Percentiles rank a stretch among this genome's conserved stretches.
These are phyloP conservation scores for Cyberlindnera amylophila DNA, from an alignment of 805 yeast species.

Conservation along the genomic window DNA sequence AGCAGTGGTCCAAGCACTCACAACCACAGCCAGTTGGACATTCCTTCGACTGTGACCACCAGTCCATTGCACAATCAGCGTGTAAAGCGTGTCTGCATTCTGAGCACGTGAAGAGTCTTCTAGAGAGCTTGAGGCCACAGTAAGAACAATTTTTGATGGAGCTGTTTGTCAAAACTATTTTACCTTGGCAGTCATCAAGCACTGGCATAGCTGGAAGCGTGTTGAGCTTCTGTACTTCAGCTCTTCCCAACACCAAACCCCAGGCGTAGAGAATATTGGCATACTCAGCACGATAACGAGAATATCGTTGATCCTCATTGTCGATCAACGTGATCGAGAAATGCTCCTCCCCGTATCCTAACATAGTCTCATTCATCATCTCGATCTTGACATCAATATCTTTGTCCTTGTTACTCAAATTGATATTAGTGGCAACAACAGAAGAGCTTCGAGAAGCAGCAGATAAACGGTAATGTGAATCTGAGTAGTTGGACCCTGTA, in stretches of 20 bases:
- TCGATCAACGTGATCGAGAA: conserved; percentile 37
- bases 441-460: conserved; percentile 26
- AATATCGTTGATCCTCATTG: conserved; percentile 24
- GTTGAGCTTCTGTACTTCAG: conserved; percentile 73
- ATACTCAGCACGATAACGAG: conserved; percentile 59
- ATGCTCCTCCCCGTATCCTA: conserved; percentile 33
- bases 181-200: conserved; percentile 35
- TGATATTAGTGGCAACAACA: conserved; percentile 12
- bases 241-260: conserved; percentile 79
- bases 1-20: conserved; percentile 35
- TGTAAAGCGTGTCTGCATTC: conserved; percentile 79
- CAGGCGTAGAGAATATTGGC: conserved; percentile 74
- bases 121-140: conserved; percentile 59
- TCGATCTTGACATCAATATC: conserved; percentile 38
- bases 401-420: conserved; percentile 7
- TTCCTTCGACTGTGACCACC: conserved; percentile 64
- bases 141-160: conserved; percentile 47
- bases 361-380: conserved; percentile 37
- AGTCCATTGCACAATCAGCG: conserved; percentile 68
- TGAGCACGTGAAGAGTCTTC: conserved; percentile 63
- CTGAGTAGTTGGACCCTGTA: conserved; percentile 22
- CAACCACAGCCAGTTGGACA: conserved; percentile 92
- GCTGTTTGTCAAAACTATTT: conserved; percentile 28
- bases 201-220: conserved; percentile 29
- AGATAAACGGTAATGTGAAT: conserved; percentile 20